Evolutionary conservation across 225 moss, liverwort and hornwort genomes (phyloP).

Genomic region (Polytrichum commune): DNA sequence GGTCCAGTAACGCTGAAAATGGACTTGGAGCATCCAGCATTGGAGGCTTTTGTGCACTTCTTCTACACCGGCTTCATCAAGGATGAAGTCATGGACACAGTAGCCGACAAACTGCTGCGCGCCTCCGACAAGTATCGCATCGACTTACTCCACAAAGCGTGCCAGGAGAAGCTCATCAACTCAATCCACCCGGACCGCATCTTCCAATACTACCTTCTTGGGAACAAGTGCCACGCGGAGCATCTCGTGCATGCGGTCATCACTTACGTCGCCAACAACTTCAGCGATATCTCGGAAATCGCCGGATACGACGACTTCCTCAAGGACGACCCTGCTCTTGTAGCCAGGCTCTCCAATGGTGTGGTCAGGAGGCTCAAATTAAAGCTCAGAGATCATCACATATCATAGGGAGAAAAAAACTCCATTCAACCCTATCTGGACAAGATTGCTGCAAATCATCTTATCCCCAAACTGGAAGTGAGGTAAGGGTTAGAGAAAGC

Average conservation of each 20-base stretch:
- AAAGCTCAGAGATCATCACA: constrained; percentile 26
- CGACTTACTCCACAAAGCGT: constrained; percentile 19
- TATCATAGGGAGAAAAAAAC: background rate
- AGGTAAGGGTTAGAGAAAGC: background rate
- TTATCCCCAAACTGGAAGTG: too few relatives aligned
- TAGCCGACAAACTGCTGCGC: constrained; percentile 36
- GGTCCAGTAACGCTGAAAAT: constrained; percentile 43
- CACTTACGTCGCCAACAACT: constrained; percentile 21
- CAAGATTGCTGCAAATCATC: too few relatives aligned
- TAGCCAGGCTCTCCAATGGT: constrained; percentile 47
- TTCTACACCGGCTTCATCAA: constrained; percentile 29
- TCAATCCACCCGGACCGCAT: constrained; percentile 39
- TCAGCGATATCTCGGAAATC: constrained; percentile 32
- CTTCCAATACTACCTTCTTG: constrained; percentile 38
- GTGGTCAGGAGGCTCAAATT: constrained; percentile 37
- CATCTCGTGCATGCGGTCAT: constrained; percentile 44
- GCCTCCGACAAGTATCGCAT: constrained; percentile 41
- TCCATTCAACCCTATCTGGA: background rate
- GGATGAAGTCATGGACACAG: constrained; percentile 25
- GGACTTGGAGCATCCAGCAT: constrained; percentile 38
- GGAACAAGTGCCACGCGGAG: constrained; percentile 30
- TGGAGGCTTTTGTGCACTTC: constrained; percentile 52
- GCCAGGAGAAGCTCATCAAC: constrained; percentile 45
- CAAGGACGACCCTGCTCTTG: constrained; percentile 37
- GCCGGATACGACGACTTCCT: constrained; percentile 32